Base-by-base conservation (phyloP, 176 grass and related monocot species). In the Raddia distichophylla region DNA sequence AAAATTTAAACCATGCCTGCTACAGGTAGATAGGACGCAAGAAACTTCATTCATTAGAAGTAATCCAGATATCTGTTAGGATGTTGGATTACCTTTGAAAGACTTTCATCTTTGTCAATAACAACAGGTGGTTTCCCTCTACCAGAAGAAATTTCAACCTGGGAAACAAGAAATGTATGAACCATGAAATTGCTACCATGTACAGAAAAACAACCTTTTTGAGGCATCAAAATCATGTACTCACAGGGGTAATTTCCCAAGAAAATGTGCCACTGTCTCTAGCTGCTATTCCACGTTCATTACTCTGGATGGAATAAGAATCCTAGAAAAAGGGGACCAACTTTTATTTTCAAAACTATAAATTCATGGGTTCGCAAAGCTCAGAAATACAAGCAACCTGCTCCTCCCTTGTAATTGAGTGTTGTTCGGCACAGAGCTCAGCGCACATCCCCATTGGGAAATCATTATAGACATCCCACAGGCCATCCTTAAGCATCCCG, bases 391-490 rank as follows among this genome's bases (percentile, higher is more conserved):
- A 34, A 48, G 50, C 56, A 79, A 98, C 95, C 90, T 98, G 92
- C 35, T 98, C 90, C 80, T 93, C 86, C 73, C 90, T 93, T 27
- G 88, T 46, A 79, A 98, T 80, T 0, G 93, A 91, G 81, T 93
- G 83, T 42, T 91, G 76, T 63, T 91, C 88, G 0, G 92, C 77
- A 53, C 95, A 98, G 59, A 98, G 53, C 82, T 98, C 95, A 14
- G 84, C 95, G 37, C 95, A 98, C 88, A 93, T 98, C 49, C 95
- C 95, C 95, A 98, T 95, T 0, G 76, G 83, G 55, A 98, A 91
- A 74, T 98, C 87, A 53, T 98, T 98, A 40, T 95, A 95, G 8
- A 86, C 95, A 84, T 98, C 95, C 95, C 95, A 98, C 51, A 98
- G 5, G 13, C 95, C 95, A 79, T 98, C 95, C 86, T 93, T 98